Base-by-base conservation (phyloP, 2,329 filamentous ascomycete species). In the Polytolypa hystricis region DNA sequence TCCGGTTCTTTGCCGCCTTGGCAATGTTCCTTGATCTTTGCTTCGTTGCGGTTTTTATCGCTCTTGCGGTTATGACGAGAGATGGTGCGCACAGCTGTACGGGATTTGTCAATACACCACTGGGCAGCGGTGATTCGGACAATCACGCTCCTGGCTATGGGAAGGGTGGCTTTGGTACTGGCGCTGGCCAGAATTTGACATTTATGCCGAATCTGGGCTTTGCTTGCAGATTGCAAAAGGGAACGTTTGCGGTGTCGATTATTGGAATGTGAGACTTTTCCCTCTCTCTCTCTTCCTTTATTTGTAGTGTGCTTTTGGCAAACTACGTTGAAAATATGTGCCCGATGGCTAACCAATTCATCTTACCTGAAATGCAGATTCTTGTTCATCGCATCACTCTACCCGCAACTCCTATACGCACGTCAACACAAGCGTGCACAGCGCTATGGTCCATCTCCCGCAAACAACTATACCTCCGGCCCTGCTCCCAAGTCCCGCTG, bases 21-120 rank as follows among this genome's bases (percentile, higher is more conserved):
- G 82, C 74, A 44, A 74, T 93, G 44, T 42, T 87, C 16, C 67
- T 95, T 32, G 84, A 95, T 52, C 50, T 91, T 36, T 72, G 72
- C 50, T 93, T 94, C 59, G 64, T 76, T 35, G 84, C 73, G 27
- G 76, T 69, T 40, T 91, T 91, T 66, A 74, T 93, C 53, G 93
- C 86, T 53, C 74, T 95, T 41, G 84, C 86, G 1, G 67, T 79
- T 33, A 69, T 84, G 44, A 87, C 83, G 41, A 73, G 81, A 25
- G 62, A 73, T 38, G 86, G 86, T 25, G 74, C 75, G 0, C 60
- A 70, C 42, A 71, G 62, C 33, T 95, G 87, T 65, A 67, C 62
- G 10, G 75, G 75, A 32, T 62, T 63, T 11, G 69, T 86, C 41
- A 64, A 70, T 32, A 89, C 77, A 11, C 77, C 76, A 5, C 74